These are phyloP conservation scores for Rhodotorula sp. DNA, from an alignment of 1,284 basidiomycete species.

Conservation along the genomic window DNA sequence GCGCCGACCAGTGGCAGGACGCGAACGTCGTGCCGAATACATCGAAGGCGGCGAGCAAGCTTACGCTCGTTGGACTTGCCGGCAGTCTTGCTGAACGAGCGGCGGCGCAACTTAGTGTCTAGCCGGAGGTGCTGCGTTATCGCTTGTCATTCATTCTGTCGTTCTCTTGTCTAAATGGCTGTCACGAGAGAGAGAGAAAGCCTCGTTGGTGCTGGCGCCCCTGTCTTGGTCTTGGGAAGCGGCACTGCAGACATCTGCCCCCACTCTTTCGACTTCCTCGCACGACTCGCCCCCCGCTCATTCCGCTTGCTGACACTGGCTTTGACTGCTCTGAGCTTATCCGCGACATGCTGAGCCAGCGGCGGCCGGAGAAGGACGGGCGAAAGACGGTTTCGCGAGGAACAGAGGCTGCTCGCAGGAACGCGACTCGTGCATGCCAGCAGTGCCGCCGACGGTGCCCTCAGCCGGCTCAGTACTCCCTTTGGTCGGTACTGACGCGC, in stretches of 20 bases:
- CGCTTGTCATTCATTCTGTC: neutral
- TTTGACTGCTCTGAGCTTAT: too few species aligned
- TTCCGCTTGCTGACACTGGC: neutral
- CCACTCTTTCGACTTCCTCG: neutral
- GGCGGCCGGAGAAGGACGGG: neutral
- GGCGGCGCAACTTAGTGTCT: conserved; percentile 28
- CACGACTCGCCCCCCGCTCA: neutral
- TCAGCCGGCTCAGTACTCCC: neutral
- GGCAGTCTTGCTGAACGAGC: conserved; percentile 32
- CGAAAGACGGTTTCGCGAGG: conserved; percentile 1
- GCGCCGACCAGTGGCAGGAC: neutral
- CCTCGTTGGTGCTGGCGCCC: neutral
- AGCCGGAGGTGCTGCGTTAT: too few species aligned
- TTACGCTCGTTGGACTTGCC: conserved; percentile 50
- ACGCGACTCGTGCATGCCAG: conserved; percentile 6
- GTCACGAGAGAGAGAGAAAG: neutral
- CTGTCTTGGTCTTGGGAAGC: neutral
- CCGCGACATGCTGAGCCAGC: conserved; percentile 11
- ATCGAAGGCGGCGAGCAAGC: neutral
- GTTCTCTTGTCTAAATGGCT: neutral
- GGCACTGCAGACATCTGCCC: neutral
- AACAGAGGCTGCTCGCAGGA: neutral
- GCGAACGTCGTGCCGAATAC: neutral
- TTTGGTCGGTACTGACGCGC: neutral
- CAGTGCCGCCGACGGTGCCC: conserved; percentile 9